These are phyloP conservation scores for Sphagnum tenellum DNA, from an alignment of 225 moss, liverwort and hornwort genomes.

Conservation along the genomic window DNA sequence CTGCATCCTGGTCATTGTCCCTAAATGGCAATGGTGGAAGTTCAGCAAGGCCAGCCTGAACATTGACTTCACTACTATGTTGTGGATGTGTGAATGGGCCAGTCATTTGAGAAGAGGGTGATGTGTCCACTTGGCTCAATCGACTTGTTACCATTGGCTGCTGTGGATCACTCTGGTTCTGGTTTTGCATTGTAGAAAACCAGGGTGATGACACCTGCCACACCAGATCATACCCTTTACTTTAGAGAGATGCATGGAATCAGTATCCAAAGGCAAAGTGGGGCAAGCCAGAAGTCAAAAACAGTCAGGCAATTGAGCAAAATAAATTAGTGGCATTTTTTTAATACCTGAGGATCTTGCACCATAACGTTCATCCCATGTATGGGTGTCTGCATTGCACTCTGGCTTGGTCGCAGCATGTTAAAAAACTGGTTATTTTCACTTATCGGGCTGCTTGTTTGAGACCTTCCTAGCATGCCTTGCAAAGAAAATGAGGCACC, in stretches of 20 bases:
- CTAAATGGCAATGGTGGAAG: slow-evolving; percentile 45
- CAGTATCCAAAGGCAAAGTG: too few species aligned
- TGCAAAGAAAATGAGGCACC: slow-evolving; percentile 57
- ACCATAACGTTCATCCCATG: not conserved
- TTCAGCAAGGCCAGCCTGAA: slow-evolving; percentile 57
- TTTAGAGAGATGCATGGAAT: too few species aligned
- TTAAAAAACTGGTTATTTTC: slow-evolving; percentile 60
- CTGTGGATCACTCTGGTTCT: slow-evolving; percentile 43
- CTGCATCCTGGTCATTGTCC: slow-evolving; percentile 61
- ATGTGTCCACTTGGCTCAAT: slow-evolving; percentile 39
- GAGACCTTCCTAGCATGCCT: slow-evolving; percentile 60
- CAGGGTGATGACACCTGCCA: slow-evolving; percentile 53
- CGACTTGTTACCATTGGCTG: slow-evolving; percentile 34
- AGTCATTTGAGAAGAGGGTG: slow-evolving; percentile 27
- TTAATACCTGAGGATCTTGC: too few species aligned
- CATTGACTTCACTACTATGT: slow-evolving; percentile 43
- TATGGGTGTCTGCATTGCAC: slow-evolving; percentile 29
- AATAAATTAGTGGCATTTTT: too few species aligned
- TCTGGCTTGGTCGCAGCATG: slow-evolving; percentile 51
- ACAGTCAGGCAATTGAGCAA: too few species aligned
- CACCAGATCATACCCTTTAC: too few species aligned
- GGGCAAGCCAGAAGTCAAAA: too few species aligned
- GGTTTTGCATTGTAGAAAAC: slow-evolving; percentile 56
- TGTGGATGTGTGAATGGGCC: slow-evolving; percentile 53
- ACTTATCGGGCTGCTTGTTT: slow-evolving; percentile 32